These are phyloP conservation scores for Aspergillus japonicus DNA, from an alignment of 2,329 filamentous ascomycete genomes.

Conservation along the genomic window DNA sequence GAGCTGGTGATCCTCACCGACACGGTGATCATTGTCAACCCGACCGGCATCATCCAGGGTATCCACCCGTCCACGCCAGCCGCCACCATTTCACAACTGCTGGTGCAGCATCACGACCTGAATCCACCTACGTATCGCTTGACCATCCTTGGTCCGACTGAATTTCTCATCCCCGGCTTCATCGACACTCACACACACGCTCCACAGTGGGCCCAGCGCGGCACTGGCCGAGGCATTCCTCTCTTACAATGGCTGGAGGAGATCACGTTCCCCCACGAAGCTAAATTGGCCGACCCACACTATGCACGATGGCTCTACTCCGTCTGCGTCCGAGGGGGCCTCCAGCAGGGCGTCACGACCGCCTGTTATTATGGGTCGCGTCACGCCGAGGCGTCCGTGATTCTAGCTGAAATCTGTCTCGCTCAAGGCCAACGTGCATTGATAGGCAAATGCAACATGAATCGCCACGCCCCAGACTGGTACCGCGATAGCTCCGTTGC, in stretches of 20 bases:
- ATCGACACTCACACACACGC: conserved; percentile 70
- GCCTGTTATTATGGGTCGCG: conserved; percentile 38
- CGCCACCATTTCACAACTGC: conserved; percentile 23
- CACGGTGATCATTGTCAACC: conserved; percentile 32
- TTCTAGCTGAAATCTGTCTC: conserved; percentile 35
- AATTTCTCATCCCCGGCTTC: conserved; percentile 38
- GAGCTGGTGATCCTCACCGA: conserved; percentile 33
- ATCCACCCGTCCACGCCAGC: conserved; percentile 24
- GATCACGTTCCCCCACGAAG: conserved; percentile 65
- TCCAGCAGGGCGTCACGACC: conserved; percentile 52
- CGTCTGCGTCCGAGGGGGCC: conserved; percentile 55
- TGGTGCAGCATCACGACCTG: conserved; percentile 27
- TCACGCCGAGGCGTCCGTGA: conserved; percentile 31
- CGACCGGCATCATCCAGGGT: conserved; percentile 30
- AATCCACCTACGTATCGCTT: conserved; percentile 24
- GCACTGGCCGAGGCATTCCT: conserved; percentile 42
- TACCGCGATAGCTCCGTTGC: conserved; percentile 50
- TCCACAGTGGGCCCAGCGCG: conserved; percentile 54
- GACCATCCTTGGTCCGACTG: conserved; percentile 26
- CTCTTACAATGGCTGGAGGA: conserved; percentile 61
- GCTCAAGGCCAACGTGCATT: conserved; percentile 35
- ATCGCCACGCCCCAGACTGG: conserved; percentile 49
- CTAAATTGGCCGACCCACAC: conserved; percentile 55
- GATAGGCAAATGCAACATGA: conserved; percentile 41
- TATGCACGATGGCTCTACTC: conserved; percentile 57